These are phyloP conservation scores for Thermothielavioides terrestris DNA, from an alignment of 495 filamentous ascomycete genomes.

Conservation along the genomic window DNA sequence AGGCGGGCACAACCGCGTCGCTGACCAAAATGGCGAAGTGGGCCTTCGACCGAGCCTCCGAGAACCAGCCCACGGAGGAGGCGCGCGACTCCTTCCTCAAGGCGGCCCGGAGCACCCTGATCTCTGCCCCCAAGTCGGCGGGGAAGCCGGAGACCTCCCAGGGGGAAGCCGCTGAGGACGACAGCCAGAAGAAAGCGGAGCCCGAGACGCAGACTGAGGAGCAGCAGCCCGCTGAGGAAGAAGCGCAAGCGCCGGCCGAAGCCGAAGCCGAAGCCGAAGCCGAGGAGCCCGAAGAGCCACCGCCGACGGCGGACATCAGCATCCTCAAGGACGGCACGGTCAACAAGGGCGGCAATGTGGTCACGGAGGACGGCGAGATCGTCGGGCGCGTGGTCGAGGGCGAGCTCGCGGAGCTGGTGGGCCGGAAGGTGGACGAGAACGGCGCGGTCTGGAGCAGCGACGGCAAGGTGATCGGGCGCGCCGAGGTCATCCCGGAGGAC, in stretches of 20 bases:
- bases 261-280: neutral
- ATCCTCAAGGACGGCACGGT: constrained; percentile 56
- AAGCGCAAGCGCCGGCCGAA: neutral
- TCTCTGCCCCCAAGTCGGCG: neutral
- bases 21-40: constrained; percentile 24
- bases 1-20: constrained; percentile 1
- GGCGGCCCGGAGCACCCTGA: constrained; percentile 8
- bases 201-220: neutral
- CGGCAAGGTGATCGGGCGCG: constrained; percentile 63
- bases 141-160: neutral
- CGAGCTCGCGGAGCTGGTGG: constrained; percentile 55
- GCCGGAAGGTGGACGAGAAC: constrained; percentile 60
- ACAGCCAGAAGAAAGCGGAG: neutral
- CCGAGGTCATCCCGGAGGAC: constrained; percentile 62
- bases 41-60: constrained; percentile 21
- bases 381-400: constrained; percentile 64
- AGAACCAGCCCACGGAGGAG: constrained; percentile 20
- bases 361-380: constrained; percentile 59
- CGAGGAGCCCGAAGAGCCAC: constrained; percentile 16
- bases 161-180: neutral
- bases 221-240: neutral
- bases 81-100: constrained; percentile 20
- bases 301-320: constrained; percentile 56
- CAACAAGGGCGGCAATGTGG: constrained; percentile 75
- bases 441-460: constrained; percentile 68